Base-by-base conservation (phyloP, 2,329 filamentous ascomycete species). In the Paecilomyces fulvus region DNA sequence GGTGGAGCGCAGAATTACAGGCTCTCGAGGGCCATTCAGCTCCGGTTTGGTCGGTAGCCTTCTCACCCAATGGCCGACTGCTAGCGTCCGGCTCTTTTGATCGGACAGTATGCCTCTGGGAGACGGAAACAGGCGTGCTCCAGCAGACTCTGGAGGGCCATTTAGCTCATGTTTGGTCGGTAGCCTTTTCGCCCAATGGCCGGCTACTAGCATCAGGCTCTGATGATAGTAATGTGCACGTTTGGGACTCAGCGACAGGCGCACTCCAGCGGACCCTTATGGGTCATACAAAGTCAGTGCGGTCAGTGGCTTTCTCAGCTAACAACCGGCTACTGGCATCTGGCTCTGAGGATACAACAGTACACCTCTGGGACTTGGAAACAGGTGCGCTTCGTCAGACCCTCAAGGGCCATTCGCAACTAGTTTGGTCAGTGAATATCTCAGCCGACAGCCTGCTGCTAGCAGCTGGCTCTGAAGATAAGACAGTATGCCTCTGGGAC, bases 11-110 rank as follows among this genome's bases (percentile, higher is more conserved):
- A 1, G 20, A 43, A 14, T 30, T 54, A 14, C 56, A 59, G 28
- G 64, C 51, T 14, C 59, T 66, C 21, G 52, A 60, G 37, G 61
- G 63, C n/a, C 61, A 70, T 52, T 61, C 55, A 6, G 59, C 69
- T 49, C 55, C 11, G 3, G 52, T n/a, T n/a, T n/a, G n/a, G n/a
- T n/a, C 56, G 17, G 58, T 69, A 25, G 62, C 60, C 2, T 71
- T 70, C 56, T 69, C 65, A 10, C 60, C 56, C 9, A 63, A 67
- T 51, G 58, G 63, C 23, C 58, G 58, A 21, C 49, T 58, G 21
- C n/a, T n/a, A n/a, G n/a, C n/a, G n/a, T n/a, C n/a, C n/a, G n/a
- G 31, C 31, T 37, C 31, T 37, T 5, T 4, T 37, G 31, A 37
- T 14, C 6, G 11, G 10, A 37, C 31, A 12, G n/a, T 37, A 12